Base-by-base conservation (phyloP, 2,329 filamentous ascomycete species). In the Colletotrichum higginsianum region DNA sequence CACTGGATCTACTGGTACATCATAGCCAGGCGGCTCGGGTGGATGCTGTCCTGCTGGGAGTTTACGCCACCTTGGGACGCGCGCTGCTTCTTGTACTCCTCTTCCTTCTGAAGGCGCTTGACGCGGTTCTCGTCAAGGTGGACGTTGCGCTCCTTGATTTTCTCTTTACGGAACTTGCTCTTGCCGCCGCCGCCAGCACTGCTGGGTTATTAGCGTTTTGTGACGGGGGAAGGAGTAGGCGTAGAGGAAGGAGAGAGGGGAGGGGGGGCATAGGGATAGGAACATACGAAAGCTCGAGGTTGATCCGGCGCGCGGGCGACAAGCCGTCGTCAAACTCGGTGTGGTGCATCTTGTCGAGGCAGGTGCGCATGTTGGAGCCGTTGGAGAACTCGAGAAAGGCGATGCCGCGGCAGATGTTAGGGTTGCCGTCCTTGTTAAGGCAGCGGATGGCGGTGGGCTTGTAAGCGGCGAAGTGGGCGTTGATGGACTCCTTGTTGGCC, bases 311-410 rank as follows among this genome's bases (percentile, higher is more conserved):
- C 62, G 91, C 84, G 18, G 84, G 80, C 52, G 83, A 85, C 18
- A 82, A 73, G 74, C 86, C 84, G 82, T 91, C 86, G 79, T 86
- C 82, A 79, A 98, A 97, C 74, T 88, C 87, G 71, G 90, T 93
- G 84, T 98, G 95, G 83, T 98, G 95, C 83, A 96, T 96, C 74
- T 94, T 90, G 82, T 95, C 94, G 72, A 98, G 87, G 79, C 94
- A 97, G 42, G 94, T 96, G 86, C 97, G 93, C 94, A 98, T 97
- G 79, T 93, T 90, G 82, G 95, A 93, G 83, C 92, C 97, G 75
- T 91, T 88, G 74, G 91, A 91, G 79, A 98, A 98, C 82, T 98
- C 96, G 76, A 98, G 86, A 81, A 98, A 97, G 7, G 94, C 94
- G 77, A 93, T 92, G 46, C 94, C 94, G 75, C 92, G 92, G 78